Conservation (phyloP, 2,329 filamentous ascomycete species). For the Colletotrichum magnum region DNA sequence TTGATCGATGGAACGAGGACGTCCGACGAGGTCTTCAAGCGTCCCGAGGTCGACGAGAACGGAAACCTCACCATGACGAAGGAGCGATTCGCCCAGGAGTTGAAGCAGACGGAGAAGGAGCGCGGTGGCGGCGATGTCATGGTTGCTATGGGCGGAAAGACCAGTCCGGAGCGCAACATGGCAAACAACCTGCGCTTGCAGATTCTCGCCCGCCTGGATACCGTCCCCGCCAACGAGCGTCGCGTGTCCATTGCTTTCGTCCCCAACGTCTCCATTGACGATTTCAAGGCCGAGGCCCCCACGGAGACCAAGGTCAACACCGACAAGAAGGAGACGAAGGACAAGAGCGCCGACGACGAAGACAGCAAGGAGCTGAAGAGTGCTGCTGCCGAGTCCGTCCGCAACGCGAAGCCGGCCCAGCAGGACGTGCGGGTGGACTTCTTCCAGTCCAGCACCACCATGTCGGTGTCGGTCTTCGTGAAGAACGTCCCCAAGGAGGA, state of each 20-base stretch:
- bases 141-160: slow-evolving; percentile 39
- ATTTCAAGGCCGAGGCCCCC: slow-evolving; percentile 27
- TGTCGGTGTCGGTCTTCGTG: slow-evolving; percentile 58
- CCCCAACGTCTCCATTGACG: slow-evolving; percentile 33
- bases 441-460: slow-evolving; percentile 52
- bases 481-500: slow-evolving; percentile 58
- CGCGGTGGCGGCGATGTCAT: not conserved
- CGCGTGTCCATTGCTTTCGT: slow-evolving; percentile 56
- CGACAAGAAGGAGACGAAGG: slow-evolving; percentile 45
- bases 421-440: slow-evolving; percentile 48
- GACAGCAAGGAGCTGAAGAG: slow-evolving; percentile 38
- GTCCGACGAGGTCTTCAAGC: slow-evolving; percentile 48
- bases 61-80: slow-evolving; percentile 63
- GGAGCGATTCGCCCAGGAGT: slow-evolving; percentile 47
- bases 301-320: slow-evolving; percentile 6
- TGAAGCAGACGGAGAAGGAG: slow-evolving; percentile 47
- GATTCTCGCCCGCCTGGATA: slow-evolving; percentile 60
- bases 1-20: slow-evolving; percentile 56
- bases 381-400: slow-evolving; percentile 4
- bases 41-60: slow-evolving; percentile 56
- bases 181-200: slow-evolving; percentile 63
- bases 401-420: slow-evolving; percentile 32
- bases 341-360: slow-evolving; percentile 48
- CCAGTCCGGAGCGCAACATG: slow-evolving; percentile 52
- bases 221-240: slow-evolving; percentile 60